phyloP scores from a whole-genome alignment of 2,329 filamentous ascomycete genomes.

The Penicillium sp. region DNA sequence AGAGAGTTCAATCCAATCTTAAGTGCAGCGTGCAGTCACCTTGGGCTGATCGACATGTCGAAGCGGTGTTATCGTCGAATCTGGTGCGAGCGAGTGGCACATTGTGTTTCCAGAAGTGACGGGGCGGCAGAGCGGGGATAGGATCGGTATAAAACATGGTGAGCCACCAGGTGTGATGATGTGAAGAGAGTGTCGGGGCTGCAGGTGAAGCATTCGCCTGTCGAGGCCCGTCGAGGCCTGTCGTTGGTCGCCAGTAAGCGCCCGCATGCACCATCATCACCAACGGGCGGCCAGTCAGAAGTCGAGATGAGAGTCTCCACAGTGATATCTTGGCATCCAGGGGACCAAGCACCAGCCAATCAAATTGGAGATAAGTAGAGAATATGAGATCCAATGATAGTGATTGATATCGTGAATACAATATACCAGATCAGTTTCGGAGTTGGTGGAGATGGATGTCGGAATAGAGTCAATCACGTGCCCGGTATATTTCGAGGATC shows the following conservation, averaged over 20 bases:
- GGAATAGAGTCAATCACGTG: not conserved
- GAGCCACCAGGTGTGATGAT: slow-evolving; percentile 37
- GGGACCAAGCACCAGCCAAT: slow-evolving; percentile 4
- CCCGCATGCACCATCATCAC: slow-evolving; percentile 36
- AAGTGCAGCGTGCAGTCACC: slow-evolving; percentile 25
- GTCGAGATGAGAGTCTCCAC: slow-evolving; percentile 7
- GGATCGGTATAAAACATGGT: slow-evolving; percentile 29
- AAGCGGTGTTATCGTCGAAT: slow-evolving; percentile 34
- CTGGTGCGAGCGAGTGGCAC: slow-evolving; percentile 30
- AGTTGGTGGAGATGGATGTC: not conserved
- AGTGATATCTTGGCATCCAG: slow-evolving; percentile 10
- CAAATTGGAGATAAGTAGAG: not conserved
- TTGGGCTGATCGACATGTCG: slow-evolving; percentile 30
- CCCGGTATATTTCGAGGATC: not conserved
- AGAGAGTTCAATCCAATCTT: slow-evolving; percentile 17
- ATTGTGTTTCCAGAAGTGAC: slow-evolving; percentile 30
- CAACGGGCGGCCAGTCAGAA: slow-evolving; percentile 29
- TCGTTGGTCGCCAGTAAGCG: slow-evolving; percentile 39
- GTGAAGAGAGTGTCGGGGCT: slow-evolving; percentile 28
- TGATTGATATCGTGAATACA: not conserved
- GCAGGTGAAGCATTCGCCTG: slow-evolving; percentile 18
- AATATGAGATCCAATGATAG: not conserved
- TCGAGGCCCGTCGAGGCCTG: slow-evolving; percentile 16
- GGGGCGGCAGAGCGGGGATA: slow-evolving; percentile 26
- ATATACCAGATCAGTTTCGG: not conserved